These are phyloP conservation scores for Vigna hirtella DNA, from an alignment of 306 rosid genomes.

Conservation along the genomic window DNA sequence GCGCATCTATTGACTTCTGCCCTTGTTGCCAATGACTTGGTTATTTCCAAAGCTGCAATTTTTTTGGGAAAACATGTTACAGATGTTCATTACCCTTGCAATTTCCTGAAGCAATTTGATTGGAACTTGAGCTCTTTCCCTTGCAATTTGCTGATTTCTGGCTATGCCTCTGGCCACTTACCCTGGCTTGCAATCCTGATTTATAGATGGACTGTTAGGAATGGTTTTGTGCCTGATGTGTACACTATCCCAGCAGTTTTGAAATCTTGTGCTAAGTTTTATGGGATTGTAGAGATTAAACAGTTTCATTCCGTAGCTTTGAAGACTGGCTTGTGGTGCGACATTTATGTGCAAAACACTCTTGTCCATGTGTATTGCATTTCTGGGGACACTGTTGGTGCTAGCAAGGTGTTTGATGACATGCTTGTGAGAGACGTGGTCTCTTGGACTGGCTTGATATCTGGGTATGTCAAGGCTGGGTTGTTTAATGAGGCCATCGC, in stretches of 20 bases:
- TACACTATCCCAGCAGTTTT: constrained; percentile 70
- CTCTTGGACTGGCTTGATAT: constrained; percentile 81
- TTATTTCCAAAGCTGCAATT: constrained; percentile 56
- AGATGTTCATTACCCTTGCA: constrained; percentile 61
- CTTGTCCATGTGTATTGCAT: constrained; percentile 62
- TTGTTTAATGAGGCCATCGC: constrained; percentile 58
- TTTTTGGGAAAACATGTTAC: constrained; percentile 60
- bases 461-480: constrained; percentile 67
- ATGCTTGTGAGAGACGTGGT: constrained; percentile 84
- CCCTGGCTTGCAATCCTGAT: constrained; percentile 57
- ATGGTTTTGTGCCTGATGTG: constrained; percentile 74
- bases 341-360: constrained; percentile 66
- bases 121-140: constrained; percentile 73
- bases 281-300: constrained; percentile 63
- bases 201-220: constrained; percentile 57
- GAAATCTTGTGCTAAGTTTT: constrained; percentile 78
- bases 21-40: constrained; percentile 55
- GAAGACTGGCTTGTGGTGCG: constrained; percentile 60
- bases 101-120: constrained; percentile 69
- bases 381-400: constrained; percentile 62
- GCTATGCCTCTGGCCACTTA: constrained; percentile 51
- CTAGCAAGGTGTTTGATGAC: constrained; percentile 69
- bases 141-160: constrained; percentile 64
- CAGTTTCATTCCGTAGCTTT: constrained; percentile 64
- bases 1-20: constrained; percentile 63